Evolutionary conservation across 2,329 filamentous ascomycete species (phyloP).

Genomic region (Xylaria sp.): DNA sequence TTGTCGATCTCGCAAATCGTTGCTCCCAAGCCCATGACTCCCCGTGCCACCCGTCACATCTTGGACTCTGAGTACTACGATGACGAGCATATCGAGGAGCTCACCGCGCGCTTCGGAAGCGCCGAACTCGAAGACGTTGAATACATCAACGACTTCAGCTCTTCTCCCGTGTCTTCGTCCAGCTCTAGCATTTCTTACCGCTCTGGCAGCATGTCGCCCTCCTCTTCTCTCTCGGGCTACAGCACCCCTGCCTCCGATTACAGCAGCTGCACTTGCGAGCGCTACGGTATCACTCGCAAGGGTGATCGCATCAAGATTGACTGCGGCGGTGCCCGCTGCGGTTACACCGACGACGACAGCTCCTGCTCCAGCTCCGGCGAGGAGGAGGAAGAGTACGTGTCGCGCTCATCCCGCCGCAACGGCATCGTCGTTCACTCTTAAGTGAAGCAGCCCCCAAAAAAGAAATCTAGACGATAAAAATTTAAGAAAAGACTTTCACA

Average conservation of each 20-base stretch:
- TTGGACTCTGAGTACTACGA: slow-evolving; percentile 73
- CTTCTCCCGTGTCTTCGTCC: slow-evolving; percentile 59
- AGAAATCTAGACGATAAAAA: slow-evolving; percentile 24
- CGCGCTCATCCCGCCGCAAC: slow-evolving; percentile 55
- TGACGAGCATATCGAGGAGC: slow-evolving; percentile 68
- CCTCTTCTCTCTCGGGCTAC: slow-evolving; percentile 69
- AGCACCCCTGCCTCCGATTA: slow-evolving; percentile 73
- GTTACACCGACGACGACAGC: slow-evolving; percentile 66
- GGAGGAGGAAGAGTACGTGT: slow-evolving; percentile 55
- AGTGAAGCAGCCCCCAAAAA: slow-evolving; percentile 18
- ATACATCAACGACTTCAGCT: slow-evolving; percentile 49
- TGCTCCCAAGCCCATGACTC: slow-evolving; percentile 83
- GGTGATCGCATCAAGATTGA: slow-evolving; percentile 93
- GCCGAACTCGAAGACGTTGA: slow-evolving; percentile 55
- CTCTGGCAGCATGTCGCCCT: slow-evolving; percentile 68
- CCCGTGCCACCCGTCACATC: slow-evolving; percentile 81
- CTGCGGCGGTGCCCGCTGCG: slow-evolving; percentile 84
- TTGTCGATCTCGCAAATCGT: slow-evolving; percentile 85
- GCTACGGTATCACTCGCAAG: slow-evolving; percentile 91
- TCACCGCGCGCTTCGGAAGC: slow-evolving; percentile 67
- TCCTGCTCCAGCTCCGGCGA: slow-evolving; percentile 66
- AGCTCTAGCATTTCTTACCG: slow-evolving; percentile 66
- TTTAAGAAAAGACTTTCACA: slow-evolving; percentile 23
- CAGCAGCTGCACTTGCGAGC: slow-evolving; percentile 84
- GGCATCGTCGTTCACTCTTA: slow-evolving; percentile 53